Base-by-base conservation (phyloP, 352 stramenopile genomes). In the Phytophthora fragariae region DNA sequence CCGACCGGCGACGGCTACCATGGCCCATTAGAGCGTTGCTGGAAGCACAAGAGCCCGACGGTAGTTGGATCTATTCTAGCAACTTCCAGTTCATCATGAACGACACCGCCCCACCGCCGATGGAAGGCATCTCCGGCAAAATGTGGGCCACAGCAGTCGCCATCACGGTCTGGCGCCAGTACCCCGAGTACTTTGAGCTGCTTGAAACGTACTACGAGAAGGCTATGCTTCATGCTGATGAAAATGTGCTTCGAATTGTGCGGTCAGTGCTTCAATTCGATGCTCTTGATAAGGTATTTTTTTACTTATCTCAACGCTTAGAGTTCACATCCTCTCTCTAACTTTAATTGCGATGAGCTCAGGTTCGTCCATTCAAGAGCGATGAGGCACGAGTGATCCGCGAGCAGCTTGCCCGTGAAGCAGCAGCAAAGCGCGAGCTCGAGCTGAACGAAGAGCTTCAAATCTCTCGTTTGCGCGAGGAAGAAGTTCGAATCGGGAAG, bases 341-440 rank as follows among this genome's bases (percentile, higher is more conserved):
- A 72, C 62, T 2, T 58, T 27, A 15, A 10, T 15, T 24, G 12
- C 15, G 31, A 2, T 75, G 41, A 31, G 19, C 44, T 31, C 39
- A 92, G 85, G 89, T 92, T 24, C 82, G 84, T n/a, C 62, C 58
- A 19, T 92, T 91, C 70, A 81, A 85, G 56, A 79, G 79, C 46
- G 75, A 85, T 15, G 82, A 91, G 53, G 82, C 84, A 10, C 73
- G 66, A 7, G 66, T 61, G 9, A 84, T 91, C 12, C 81, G 81
- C 8, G 85, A 91, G 35, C 72, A 80, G 7, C 61, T 85, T 56
- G 76, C 71, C 0, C 67, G 73, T 21, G 83, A 90, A 60, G 79
- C 79, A 10, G 81, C 83, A 3, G 83, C 73, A 0, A 85, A 84
- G 49, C 58, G 76, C 5, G 76, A 81, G n/a, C 62, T 79, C 15